These are phyloP conservation scores for Arxiozyma bovina DNA, from an alignment of 1,139 yeast species.

Conservation along the genomic window DNA sequence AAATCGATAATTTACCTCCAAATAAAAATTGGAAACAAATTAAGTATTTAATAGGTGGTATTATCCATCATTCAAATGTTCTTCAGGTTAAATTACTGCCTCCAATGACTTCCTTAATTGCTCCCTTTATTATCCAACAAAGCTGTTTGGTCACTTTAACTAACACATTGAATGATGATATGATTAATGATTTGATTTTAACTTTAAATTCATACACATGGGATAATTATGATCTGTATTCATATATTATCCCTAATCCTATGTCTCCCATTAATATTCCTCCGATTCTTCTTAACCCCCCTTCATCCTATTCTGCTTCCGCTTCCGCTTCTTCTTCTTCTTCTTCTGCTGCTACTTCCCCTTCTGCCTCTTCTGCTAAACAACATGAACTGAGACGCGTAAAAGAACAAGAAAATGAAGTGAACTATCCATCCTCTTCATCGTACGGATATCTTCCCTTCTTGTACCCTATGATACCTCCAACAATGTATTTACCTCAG, in stretches of 20 bases:
- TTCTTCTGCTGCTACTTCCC: neutral
- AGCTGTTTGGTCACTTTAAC: slow-evolving; percentile 25
- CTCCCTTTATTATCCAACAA: slow-evolving; percentile 26
- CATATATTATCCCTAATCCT: slow-evolving; percentile 17
- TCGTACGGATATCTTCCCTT: neutral
- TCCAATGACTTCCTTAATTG: slow-evolving; percentile 25
- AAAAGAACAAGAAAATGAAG: neutral
- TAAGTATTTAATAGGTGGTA: slow-evolving; percentile 27
- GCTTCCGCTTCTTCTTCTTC: neutral
- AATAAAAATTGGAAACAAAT: slow-evolving; percentile 30
- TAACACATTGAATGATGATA: slow-evolving; percentile 13
- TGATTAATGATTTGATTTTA: slow-evolving; percentile 20
- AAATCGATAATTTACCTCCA: slow-evolving; percentile 30
- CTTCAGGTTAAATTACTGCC: slow-evolving; percentile 27
- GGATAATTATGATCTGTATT: slow-evolving; percentile 27
- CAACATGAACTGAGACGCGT: neutral
- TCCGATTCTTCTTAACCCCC: neutral
- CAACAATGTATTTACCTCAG: neutral
- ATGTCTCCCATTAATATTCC: neutral
- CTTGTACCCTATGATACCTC: neutral
- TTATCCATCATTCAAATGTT: slow-evolving; percentile 25
- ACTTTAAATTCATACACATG: slow-evolving; percentile 21
- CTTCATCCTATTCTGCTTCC: neutral
- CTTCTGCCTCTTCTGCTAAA: neutral
- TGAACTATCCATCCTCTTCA: neutral